Evolutionary conservation across 2,329 filamentous ascomycete genomes (phyloP).

Genomic region (Stachybotrys elegans): DNA sequence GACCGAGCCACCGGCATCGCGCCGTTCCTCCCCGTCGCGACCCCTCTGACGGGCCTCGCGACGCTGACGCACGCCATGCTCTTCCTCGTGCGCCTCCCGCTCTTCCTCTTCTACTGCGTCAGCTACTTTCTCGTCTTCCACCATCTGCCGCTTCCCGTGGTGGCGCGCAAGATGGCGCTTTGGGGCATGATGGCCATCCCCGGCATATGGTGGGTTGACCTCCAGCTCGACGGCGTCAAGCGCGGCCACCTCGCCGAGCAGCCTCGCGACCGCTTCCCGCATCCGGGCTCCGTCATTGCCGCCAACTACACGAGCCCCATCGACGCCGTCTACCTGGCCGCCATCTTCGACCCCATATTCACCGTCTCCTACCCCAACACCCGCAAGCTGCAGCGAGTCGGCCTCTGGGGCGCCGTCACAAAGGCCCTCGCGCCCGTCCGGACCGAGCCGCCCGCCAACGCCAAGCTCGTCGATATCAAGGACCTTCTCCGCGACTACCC

Average conservation of each 20-base stretch:
- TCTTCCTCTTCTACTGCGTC: constrained; percentile 63
- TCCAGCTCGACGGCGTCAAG: constrained; percentile 96
- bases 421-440: constrained; percentile 63
- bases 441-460: constrained; percentile 36
- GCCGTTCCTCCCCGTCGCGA: constrained; percentile 81
- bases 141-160: constrained; percentile 63
- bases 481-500: constrained; percentile 65
- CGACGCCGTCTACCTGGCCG: constrained; percentile 88
- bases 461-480: constrained; percentile 54
- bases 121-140: constrained; percentile 79
- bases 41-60: constrained; percentile 57
- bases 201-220: constrained; percentile 95
- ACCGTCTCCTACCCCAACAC: constrained; percentile 76
- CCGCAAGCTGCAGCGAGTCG: constrained; percentile 68
- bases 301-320: constrained; percentile 89
- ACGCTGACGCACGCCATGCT: constrained; percentile 64
- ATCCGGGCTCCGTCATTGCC: constrained; percentile 76
- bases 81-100: constrained; percentile 74
- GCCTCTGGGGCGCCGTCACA: constrained; percentile 68
- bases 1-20: constrained; percentile 96
- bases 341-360: constrained; percentile 95
- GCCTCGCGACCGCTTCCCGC: constrained; percentile 68
- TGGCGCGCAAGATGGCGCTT: constrained; percentile 73
- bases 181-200: constrained; percentile 86
- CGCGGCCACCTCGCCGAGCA: constrained; percentile 80